These are phyloP conservation scores for Mycena amicta DNA, from an alignment of 768 basidiomycete species.

Conservation along the genomic window DNA sequence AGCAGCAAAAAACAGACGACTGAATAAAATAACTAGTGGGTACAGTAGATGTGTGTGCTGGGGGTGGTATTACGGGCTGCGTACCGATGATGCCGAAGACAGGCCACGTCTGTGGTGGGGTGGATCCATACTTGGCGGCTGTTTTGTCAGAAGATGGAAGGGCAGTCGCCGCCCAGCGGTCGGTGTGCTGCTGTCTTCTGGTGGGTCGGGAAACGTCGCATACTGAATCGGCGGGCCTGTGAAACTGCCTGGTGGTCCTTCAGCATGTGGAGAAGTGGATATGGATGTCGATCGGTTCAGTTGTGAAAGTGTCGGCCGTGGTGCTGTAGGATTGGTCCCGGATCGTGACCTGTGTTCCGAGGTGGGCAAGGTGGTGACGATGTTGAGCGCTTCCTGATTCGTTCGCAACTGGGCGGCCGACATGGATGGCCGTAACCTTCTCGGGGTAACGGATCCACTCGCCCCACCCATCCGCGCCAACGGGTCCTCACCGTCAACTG, in stretches of 20 bases:
- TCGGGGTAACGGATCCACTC: conserved; percentile 59
- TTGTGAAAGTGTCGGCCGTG: conserved; percentile 48
- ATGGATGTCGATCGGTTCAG: conserved; percentile 60
- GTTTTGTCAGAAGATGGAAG: conserved; percentile 70
- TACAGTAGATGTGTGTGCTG: conserved; percentile 7
- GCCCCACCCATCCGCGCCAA: conserved; percentile 45
- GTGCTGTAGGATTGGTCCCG: conserved; percentile 63
- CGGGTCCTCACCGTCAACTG: conserved; percentile 56
- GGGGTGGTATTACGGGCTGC: conserved; percentile 39
- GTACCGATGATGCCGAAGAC: conserved; percentile 54
- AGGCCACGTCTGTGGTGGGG: conserved; percentile 53
- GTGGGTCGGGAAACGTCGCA: conserved; percentile 73
- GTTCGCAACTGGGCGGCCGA: conserved; percentile 78
- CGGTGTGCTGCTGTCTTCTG: conserved; percentile 54
- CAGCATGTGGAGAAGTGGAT: conserved; percentile 50
- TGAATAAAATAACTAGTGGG: conserved; percentile 21
- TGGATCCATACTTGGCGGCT: conserved; percentile 41
- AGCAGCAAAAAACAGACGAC: conserved; percentile 7
- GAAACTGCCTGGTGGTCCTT: conserved; percentile 50
- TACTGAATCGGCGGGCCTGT: conserved; percentile 72
- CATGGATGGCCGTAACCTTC: conserved; percentile 69
- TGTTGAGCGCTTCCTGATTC: conserved; percentile 39
- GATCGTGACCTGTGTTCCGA: conserved; percentile 60
- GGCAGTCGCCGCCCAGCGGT: conserved; percentile 66
- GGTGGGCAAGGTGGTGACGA: conserved; percentile 31